Evolutionary conservation across 768 basidiomycete species (phyloP).

Genomic region (Mycena haematopus): DNA sequence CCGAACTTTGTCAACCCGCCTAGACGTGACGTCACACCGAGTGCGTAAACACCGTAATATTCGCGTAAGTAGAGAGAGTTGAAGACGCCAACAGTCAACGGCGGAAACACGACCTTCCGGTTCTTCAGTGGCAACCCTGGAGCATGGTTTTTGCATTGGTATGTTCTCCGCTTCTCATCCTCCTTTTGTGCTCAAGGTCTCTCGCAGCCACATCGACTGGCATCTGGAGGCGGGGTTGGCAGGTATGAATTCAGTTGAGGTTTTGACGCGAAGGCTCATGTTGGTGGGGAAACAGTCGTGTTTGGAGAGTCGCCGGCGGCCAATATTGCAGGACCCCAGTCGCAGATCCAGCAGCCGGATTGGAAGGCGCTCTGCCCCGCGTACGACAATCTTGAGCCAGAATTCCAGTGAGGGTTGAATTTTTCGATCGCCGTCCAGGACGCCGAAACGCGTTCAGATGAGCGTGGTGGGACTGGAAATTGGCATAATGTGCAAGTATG

Average conservation of each 20-base stretch:
- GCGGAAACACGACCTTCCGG: conserved; percentile 44
- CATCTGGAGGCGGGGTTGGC: conserved; percentile 45
- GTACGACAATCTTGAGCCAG: conserved; percentile 35
- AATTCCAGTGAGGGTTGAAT: conserved; percentile 34
- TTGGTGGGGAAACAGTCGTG: too few species aligned
- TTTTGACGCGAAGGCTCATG: too few species aligned
- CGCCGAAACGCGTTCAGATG: neutral
- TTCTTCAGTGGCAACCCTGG: conserved; percentile 63
- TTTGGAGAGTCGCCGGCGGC: conserved; percentile 40
- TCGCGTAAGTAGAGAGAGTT: neutral
- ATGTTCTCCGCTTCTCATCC: neutral
- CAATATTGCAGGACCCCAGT: conserved; percentile 37
- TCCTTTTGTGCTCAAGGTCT: neutral
- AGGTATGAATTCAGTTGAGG: conserved; percentile 33
- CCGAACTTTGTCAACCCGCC: conserved; percentile 21
- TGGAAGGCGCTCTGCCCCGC: conserved; percentile 39
- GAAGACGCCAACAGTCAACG: conserved; percentile 34
- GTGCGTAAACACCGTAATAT: conserved; percentile 30
- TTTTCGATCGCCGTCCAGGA: neutral
- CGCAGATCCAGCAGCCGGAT: conserved; percentile 39
- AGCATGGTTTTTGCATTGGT: conserved; percentile 60
- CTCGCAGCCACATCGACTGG: conserved; percentile 43
- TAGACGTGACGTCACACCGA: conserved; percentile 17
- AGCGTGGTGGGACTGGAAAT: neutral
- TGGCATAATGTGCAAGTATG: neutral